Evolutionary conservation across 2,329 filamentous ascomycete genomes (phyloP).

Genomic region (Scedosporium apiospermum): DNA sequence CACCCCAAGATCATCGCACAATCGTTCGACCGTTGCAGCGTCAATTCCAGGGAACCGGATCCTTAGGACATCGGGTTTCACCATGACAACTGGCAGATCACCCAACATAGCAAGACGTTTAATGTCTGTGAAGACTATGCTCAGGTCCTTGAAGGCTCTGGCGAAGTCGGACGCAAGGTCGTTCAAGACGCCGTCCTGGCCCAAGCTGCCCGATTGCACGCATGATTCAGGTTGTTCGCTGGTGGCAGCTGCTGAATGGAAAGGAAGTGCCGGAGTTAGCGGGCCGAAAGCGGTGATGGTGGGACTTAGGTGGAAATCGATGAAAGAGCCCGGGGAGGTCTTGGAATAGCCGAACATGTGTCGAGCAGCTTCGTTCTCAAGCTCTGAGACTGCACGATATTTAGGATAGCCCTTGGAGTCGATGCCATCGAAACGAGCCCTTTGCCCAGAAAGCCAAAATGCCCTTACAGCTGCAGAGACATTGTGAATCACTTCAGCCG

Average conservation of each 20-base stretch:
- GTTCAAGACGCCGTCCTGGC: slow-evolving; percentile 76
- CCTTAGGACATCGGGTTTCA: slow-evolving; percentile 57
- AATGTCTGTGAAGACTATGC: slow-evolving; percentile 70
- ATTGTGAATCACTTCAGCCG: slow-evolving; percentile 86
- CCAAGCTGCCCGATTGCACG: slow-evolving; percentile 51
- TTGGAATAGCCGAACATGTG: slow-evolving; percentile 53
- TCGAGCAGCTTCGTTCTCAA: slow-evolving; percentile 63
- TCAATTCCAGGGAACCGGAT: slow-evolving; percentile 91
- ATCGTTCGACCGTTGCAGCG: slow-evolving; percentile 64
- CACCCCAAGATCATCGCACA: slow-evolving; percentile 84
- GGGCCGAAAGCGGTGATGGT: slow-evolving; percentile 82
- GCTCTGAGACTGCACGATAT: slow-evolving; percentile 65
- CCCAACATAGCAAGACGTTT: slow-evolving; percentile 68
- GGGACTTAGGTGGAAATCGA: slow-evolving; percentile 83
- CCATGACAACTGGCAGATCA: slow-evolving; percentile 71
- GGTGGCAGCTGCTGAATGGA: slow-evolving; percentile 1
- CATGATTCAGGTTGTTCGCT: slow-evolving; percentile 18
- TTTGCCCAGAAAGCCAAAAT: slow-evolving; percentile 86
- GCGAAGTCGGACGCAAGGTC: slow-evolving; percentile 82
- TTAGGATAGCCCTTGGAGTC: slow-evolving; percentile 64
- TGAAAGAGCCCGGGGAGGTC: slow-evolving; percentile 61
- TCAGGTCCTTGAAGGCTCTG: slow-evolving; percentile 74
- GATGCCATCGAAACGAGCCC: slow-evolving; percentile 75
- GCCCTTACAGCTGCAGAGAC: slow-evolving; percentile 89
- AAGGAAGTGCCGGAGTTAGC: slow-evolving; percentile 46